Conservation (phyloP, 345 rosid genomes). For the Carallia brachiata region DNA sequence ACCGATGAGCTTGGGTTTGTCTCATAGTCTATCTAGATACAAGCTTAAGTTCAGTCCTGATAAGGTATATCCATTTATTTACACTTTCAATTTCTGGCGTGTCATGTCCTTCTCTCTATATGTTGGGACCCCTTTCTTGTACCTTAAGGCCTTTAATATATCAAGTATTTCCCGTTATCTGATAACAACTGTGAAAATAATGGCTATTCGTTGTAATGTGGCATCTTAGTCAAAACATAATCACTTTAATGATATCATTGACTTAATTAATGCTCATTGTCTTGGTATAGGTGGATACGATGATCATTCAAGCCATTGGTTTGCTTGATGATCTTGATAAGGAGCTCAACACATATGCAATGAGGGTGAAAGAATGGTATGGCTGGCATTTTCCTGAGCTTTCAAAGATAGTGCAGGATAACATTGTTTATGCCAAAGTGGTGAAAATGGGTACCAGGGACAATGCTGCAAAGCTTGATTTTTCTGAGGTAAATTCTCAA, state of each 20-base stretch:
- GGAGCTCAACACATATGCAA: conserved; percentile 87
- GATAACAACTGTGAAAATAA: no score
- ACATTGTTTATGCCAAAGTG: conserved; percentile 71
- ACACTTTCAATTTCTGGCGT: background rate
- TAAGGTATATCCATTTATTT: conserved; percentile 45
- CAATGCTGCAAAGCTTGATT: conserved; percentile 81
- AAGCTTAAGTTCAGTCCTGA: conserved; percentile 90
- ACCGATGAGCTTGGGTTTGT: conserved; percentile 91
- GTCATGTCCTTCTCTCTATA: no score
- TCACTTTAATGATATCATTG: conserved; percentile 1
- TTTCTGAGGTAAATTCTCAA: conserved; percentile 60
- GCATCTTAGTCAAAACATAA: no score
- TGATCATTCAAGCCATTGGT: conserved; percentile 95
- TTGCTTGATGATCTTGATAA: conserved; percentile 95
- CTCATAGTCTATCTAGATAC: conserved; percentile 87
- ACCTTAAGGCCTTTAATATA: no score
- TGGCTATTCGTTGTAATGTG: no score
- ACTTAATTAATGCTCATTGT: background rate
- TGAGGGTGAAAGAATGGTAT: conserved; percentile 90
- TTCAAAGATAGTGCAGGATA: conserved; percentile 76
- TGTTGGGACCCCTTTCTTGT: no score
- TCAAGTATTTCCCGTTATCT: no score
- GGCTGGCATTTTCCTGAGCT: conserved; percentile 99
- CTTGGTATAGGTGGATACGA: conserved; percentile 70
- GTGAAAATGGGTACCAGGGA: conserved; percentile 80